phyloP scores from a whole-genome alignment of 2,329 filamentous ascomycete species.

The Zopfia rhizophila region DNA sequence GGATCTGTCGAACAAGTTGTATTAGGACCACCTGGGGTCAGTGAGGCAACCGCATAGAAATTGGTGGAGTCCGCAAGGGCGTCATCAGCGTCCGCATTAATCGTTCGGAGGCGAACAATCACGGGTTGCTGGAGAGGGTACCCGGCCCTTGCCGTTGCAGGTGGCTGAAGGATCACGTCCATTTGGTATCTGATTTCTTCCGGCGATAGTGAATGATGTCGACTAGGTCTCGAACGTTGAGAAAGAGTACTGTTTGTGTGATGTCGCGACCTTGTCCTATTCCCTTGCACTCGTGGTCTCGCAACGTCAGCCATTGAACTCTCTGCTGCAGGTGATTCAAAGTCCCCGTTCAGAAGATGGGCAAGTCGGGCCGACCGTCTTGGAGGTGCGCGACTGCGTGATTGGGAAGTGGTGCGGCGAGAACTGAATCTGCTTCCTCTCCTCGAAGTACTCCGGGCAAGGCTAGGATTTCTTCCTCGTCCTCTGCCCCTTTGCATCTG shows the following conservation, averaged over 20 bases:
- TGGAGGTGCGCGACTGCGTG: slow-evolving; percentile 28
- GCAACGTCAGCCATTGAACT: slow-evolving; percentile 51
- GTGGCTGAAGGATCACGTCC: slow-evolving; percentile 52
- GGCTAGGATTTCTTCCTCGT: slow-evolving; percentile 48
- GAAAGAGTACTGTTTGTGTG: slow-evolving; percentile 32
- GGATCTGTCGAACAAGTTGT: slow-evolving; percentile 41
- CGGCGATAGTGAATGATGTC: slow-evolving; percentile 32
- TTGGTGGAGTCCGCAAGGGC: slow-evolving; percentile 46
- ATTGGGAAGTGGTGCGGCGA: slow-evolving; percentile 28
- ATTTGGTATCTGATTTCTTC: slow-evolving; percentile 49
- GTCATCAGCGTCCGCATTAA: slow-evolving; percentile 42
- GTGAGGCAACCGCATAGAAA: slow-evolving; percentile 40
- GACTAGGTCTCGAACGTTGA: slow-evolving; percentile 37
- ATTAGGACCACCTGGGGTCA: slow-evolving; percentile 42
- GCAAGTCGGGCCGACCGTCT: slow-evolving; percentile 47
- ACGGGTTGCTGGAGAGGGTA: slow-evolving; percentile 43
- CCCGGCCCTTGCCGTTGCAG: slow-evolving; percentile 44
- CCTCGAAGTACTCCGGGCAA: slow-evolving; percentile 35
- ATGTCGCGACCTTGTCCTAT: slow-evolving; percentile 43
- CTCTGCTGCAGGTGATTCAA: slow-evolving; percentile 22
- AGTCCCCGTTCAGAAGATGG: slow-evolving; percentile 39
- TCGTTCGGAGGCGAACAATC: slow-evolving; percentile 46
- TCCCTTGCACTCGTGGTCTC: slow-evolving; percentile 45
- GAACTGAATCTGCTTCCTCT: slow-evolving; percentile 40
- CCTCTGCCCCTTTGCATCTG: slow-evolving; percentile 50